These are phyloP conservation scores for Trichosporon sp. DNA, from an alignment of 1,284 basidiomycete species.

Conservation along the genomic window DNA sequence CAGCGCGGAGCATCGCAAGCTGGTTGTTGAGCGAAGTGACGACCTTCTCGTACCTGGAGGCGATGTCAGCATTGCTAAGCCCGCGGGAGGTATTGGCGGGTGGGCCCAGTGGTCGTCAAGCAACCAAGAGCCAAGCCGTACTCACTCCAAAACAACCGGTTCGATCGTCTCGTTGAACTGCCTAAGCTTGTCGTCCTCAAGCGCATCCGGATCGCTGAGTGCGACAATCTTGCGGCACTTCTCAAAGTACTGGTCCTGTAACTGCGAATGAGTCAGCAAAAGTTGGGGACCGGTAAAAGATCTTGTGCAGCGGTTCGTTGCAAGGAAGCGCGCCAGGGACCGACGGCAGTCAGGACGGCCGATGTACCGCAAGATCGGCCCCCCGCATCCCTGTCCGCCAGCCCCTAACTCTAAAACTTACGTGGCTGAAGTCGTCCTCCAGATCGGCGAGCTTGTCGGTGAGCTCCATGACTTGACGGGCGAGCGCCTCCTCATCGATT, in stretches of 20 bases:
- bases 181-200: slow-evolving; percentile 36
- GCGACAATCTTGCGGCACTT: slow-evolving; percentile 54
- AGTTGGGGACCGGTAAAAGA: not conserved
- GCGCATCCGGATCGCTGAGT: slow-evolving; percentile 33
- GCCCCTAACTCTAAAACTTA: slow-evolving; percentile 31
- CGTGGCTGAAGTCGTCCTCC: slow-evolving; percentile 53
- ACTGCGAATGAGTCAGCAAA: slow-evolving; percentile 30
- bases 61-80: slow-evolving; percentile 11
- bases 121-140: slow-evolving; percentile 9
- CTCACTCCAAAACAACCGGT: slow-evolving; percentile 86
- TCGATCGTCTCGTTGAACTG: slow-evolving; percentile 96
- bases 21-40: slow-evolving; percentile 88
- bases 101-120: slow-evolving; percentile 9
- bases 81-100: not conserved
- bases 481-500: slow-evolving; percentile 74
- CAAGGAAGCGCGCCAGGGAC: not conserved
- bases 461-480: slow-evolving; percentile 47
- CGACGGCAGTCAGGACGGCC: not conserved
- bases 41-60: slow-evolving; percentile 80
- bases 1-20: slow-evolving; percentile 83
- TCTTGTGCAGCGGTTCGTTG: not conserved
- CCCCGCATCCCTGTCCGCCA: not conserved
- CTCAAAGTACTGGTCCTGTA: slow-evolving; percentile 50
- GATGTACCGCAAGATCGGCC: not conserved
- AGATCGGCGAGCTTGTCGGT: slow-evolving; percentile 40